phyloP scores from a whole-genome alignment of 129 eudicot genomes.

The Logfia minima region DNA sequence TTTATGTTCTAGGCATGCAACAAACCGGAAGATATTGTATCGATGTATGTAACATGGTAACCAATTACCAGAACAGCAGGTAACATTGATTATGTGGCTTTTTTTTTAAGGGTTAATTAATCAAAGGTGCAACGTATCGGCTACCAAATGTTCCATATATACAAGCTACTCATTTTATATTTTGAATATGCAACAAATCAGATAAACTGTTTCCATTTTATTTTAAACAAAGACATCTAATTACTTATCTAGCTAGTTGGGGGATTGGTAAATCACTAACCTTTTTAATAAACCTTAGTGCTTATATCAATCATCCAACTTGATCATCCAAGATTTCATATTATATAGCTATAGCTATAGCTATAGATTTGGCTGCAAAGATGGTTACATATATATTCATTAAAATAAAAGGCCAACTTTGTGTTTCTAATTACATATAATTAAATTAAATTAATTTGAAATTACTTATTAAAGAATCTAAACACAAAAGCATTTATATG shows the following conservation, averaged over 20 bases:
- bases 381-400: neutral
- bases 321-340: constrained; percentile 2
- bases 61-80: no score
- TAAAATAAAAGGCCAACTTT: neutral
- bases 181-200: no score
- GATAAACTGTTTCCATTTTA: no score
- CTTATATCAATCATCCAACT: constrained; percentile 16
- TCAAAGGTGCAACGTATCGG: no score
- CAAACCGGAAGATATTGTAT: no score
- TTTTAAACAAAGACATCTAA: neutral
- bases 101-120: no score
- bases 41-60: no score
- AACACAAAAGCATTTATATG: constrained; percentile 6
- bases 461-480: neutral
- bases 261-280: constrained; percentile 22
- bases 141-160: no score
- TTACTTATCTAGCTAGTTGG: neutral
- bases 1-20: no score
- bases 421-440: neutral
- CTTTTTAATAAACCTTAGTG: constrained; percentile 15
- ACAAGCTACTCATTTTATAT: no score
- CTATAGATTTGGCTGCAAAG: neutral
- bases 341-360: neutral
- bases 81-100: no score
- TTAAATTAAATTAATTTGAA: neutral